phyloP scores from a whole-genome alignment of 768 basidiomycete genomes.

The Trametes sanguinea region DNA sequence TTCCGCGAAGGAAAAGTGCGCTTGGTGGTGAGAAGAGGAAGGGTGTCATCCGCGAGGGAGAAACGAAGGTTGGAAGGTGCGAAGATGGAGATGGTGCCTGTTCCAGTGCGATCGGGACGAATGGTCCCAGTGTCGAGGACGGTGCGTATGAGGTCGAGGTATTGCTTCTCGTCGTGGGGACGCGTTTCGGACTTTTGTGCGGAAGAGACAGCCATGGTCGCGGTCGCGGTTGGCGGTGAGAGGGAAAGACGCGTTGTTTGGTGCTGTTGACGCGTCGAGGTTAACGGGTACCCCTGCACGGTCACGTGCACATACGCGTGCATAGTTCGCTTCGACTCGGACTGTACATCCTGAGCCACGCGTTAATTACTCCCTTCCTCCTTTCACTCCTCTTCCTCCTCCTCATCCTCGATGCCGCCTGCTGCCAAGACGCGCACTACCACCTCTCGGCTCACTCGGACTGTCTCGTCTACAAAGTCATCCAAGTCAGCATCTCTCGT shows the following conservation, averaged over 20 bases:
- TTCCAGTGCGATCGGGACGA: slow-evolving; percentile 92
- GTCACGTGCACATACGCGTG: slow-evolving; percentile 12
- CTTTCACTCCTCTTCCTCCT: background rate
- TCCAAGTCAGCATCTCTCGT: slow-evolving; percentile 1
- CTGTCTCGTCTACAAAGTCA: slow-evolving; percentile 12
- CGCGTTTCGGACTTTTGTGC: background rate
- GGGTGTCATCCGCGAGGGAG: slow-evolving; percentile 69
- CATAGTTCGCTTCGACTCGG: background rate
- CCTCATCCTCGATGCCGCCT: slow-evolving; percentile 1
- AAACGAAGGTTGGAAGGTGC: slow-evolving; percentile 91
- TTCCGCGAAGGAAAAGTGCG: slow-evolving; percentile 88
- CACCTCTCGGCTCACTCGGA: background rate
- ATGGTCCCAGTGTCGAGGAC: slow-evolving; percentile 76
- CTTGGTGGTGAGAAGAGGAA: slow-evolving; percentile 95
- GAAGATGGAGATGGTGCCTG: slow-evolving; percentile 90
- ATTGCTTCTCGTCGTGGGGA: slow-evolving; percentile 84
- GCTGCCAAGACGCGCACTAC: slow-evolving; percentile 3
- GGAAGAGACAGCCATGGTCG: slow-evolving; percentile 6
- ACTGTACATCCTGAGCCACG: background rate
- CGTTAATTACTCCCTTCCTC: background rate
- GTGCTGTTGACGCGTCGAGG: slow-evolving; percentile 8
- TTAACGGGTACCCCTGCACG: background rate
- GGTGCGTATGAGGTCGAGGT: slow-evolving; percentile 76
- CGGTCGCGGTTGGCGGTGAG: background rate
- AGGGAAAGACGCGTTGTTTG: slow-evolving; percentile 16